A percentile compares a stretch with the other conserved stretches of the same genome.
These are phyloP conservation scores for Irpex lacteus DNA, from an alignment of 1,284 basidiomycete species.

Conservation along the genomic window DNA sequence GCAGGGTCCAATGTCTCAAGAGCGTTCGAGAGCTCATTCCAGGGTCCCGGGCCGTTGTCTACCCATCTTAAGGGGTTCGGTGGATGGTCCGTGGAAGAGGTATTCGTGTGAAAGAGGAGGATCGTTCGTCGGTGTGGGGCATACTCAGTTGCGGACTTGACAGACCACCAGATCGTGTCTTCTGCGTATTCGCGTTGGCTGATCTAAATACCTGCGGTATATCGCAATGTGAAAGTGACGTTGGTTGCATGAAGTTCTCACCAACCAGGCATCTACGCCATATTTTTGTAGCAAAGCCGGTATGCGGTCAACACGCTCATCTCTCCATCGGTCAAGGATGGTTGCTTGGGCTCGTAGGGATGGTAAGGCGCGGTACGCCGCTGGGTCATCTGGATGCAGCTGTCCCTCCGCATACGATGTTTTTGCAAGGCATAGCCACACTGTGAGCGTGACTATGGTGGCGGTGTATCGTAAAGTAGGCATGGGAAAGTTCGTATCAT, in stretches of 20 bases:
- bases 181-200: conserved; percentile 52
- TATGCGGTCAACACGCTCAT: conserved; percentile 38
- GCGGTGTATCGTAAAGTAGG: no score
- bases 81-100: conserved; percentile 31
- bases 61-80: conserved; percentile 47
- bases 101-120: conserved; percentile 46
- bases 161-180: conserved; percentile 50
- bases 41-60: conserved; percentile 49
- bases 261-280: conserved; percentile 43
- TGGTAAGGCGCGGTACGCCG: conserved; percentile 39
- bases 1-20: conserved; percentile 36
- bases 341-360: conserved; percentile 41
- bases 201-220: conserved; percentile 30
- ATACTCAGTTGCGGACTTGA: conserved; percentile 48
- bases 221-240: no score
- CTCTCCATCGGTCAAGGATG: conserved; percentile 43
- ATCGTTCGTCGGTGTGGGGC: conserved; percentile 49
- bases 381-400: conserved; percentile 33
- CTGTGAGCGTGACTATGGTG: no score
- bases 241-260: conserved; percentile 19
- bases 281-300: conserved; percentile 43
- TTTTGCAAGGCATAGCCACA: background rate
- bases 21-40: conserved; percentile 38
- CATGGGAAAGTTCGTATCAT: no score
- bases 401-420: conserved; percentile 18